These are phyloP conservation scores for Singerocomus rubriflavus DNA, from an alignment of 1,284 basidiomycete genomes.

Conservation along the genomic window DNA sequence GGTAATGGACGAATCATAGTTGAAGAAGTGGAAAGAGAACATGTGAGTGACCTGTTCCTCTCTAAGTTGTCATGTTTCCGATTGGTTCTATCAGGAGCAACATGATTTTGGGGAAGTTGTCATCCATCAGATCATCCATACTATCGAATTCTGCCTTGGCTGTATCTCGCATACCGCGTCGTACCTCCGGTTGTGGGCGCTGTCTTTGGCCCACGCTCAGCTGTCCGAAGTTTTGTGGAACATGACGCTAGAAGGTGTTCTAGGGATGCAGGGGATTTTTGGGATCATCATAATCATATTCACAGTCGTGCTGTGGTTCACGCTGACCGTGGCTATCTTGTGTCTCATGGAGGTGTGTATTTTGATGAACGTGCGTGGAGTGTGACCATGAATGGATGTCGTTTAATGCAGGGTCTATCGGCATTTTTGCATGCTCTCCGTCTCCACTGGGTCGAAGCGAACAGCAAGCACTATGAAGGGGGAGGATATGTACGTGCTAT, in stretches of 20 bases:
- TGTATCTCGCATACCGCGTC: slow-evolving; percentile 99
- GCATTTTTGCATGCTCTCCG: slow-evolving; percentile 96
- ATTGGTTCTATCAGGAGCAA: slow-evolving; percentile 49
- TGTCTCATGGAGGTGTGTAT: slow-evolving; percentile 89
- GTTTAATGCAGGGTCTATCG: slow-evolving; percentile 68
- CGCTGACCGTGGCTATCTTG: slow-evolving; percentile 70
- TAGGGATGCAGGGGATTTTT: slow-evolving; percentile 54
- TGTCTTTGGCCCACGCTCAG: slow-evolving; percentile 97
- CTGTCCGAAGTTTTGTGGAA: slow-evolving; percentile 92
- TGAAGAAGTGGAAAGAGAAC: slow-evolving; percentile 65
- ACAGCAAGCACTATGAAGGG: slow-evolving; percentile 95
- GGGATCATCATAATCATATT: slow-evolving; percentile 62
- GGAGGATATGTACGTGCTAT: slow-evolving; percentile 73
- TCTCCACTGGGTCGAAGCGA: slow-evolving; percentile 97
- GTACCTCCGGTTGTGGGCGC: slow-evolving; percentile 97
- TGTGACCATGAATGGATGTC: slow-evolving; percentile 8
- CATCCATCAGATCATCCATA: slow-evolving; percentile 97
- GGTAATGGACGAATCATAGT: slow-evolving; percentile 74
- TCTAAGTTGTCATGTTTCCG: slow-evolving; percentile 10
- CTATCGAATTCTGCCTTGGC: slow-evolving; percentile 97
- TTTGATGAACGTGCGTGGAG: slow-evolving; percentile 18
- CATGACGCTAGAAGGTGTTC: slow-evolving; percentile 72
- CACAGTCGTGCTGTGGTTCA: slow-evolving; percentile 81
- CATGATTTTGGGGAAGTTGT: slow-evolving; percentile 94
- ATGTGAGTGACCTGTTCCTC: slow-evolving; percentile 45